phyloP scores from a whole-genome alignment of 1,284 basidiomycete genomes.

The Apiotrichum sp. region DNA sequence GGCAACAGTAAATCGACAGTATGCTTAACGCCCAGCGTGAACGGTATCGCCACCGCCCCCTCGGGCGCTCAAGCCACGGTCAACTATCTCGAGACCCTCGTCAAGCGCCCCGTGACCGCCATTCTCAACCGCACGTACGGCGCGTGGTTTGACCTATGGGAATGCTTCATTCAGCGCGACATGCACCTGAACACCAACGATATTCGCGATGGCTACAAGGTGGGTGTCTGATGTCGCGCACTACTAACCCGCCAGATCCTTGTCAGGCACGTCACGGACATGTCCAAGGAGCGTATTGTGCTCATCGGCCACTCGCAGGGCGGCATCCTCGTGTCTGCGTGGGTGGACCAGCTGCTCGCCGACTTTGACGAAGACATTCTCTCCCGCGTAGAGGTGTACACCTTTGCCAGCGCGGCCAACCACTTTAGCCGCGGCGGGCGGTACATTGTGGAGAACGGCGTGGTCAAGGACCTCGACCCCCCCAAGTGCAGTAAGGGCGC shows the following conservation, averaged over 20 bases:
- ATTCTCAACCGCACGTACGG: conserved; percentile 27
- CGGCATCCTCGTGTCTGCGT: conserved; percentile 25
- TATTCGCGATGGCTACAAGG: conserved; percentile 19
- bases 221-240: background rate
- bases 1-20: background rate
- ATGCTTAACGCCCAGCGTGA: conserved; percentile 10
- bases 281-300: conserved; percentile 21
- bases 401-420: conserved; percentile 31
- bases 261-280: conserved; percentile 8
- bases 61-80: conserved; percentile 24
- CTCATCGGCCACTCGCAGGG: conserved; percentile 33
- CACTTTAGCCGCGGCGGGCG: conserved; percentile 22
- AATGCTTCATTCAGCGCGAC: conserved; percentile 30
- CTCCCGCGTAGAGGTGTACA: conserved; percentile 31
- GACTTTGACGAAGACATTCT: conserved; percentile 21
- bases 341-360: conserved; percentile 26
- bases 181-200: conserved; percentile 22
- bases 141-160: conserved; percentile 28
- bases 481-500: background rate
- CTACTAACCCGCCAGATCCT: background rate
- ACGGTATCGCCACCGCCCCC: conserved; percentile 26
- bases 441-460: background rate
- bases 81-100: conserved; percentile 16
- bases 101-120: conserved; percentile 23
- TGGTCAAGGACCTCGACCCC: background rate